Percentiles rank a stretch among this genome's conserved stretches.
Conservation (phyloP, 2,329 filamentous ascomycete genomes). For the Rutstroemia sp. region DNA sequence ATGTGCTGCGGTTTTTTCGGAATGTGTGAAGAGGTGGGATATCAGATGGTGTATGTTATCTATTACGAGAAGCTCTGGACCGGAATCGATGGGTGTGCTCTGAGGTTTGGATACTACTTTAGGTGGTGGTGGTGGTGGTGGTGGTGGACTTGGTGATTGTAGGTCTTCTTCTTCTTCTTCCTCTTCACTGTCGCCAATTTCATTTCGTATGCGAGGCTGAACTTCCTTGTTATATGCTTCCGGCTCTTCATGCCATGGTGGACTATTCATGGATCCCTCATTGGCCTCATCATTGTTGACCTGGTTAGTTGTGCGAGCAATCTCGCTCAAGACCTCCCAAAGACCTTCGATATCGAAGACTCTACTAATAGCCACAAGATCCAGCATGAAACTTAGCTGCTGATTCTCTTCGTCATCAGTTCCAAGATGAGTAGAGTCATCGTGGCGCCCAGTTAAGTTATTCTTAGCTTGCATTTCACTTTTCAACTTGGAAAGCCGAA, state of each 20-base stretch:
- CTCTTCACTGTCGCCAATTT: constrained; percentile 36
- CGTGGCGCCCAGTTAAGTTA: background rate
- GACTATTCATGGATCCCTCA: background rate
- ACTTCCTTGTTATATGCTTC: background rate
- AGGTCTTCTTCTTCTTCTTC: constrained; percentile 27
- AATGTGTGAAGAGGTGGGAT: constrained; percentile 43
- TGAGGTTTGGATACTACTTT: background rate
- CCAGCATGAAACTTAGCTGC: constrained; percentile 31
- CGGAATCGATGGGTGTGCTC: constrained; percentile 5
- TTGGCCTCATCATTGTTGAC: background rate
- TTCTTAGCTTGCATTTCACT: background rate
- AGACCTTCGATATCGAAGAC: constrained; percentile 54
- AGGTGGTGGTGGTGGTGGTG: too few species aligned
- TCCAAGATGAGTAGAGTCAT: background rate
- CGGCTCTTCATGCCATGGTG: background rate
- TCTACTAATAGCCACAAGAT: constrained; percentile 44
- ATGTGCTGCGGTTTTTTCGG: constrained; percentile 40
- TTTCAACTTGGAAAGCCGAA: constrained; percentile 8
- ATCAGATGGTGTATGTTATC: constrained; percentile 48
- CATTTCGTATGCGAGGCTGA: constrained; percentile 4
- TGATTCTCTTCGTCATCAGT: constrained; percentile 8
- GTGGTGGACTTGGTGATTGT: too few species aligned
- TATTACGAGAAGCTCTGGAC: constrained; percentile 41
- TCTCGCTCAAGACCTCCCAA: constrained; percentile 47
- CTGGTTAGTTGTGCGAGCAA: constrained; percentile 21